Conservation (phyloP, 176 grass and related monocot genomes). For the Bothriochloa decipiens region DNA sequence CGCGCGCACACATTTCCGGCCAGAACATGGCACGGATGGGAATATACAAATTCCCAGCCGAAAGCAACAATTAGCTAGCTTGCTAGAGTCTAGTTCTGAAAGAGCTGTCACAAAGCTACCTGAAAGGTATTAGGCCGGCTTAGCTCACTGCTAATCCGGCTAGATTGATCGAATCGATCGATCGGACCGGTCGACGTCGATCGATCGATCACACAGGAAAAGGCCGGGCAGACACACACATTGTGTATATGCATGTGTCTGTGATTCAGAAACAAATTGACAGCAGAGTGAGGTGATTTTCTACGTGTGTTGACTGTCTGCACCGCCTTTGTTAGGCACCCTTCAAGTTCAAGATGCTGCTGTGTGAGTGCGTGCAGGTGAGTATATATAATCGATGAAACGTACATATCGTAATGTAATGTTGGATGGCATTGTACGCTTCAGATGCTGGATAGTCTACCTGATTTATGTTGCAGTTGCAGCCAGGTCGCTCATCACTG, state of each 20-base stretch:
- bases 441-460: no score
- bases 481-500: no score
- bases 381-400: no score
- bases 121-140: background rate
- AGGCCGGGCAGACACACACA: background rate
- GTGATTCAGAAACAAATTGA: constrained; percentile 4
- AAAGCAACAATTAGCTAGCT: constrained; percentile 16
- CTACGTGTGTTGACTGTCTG: background rate
- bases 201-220: background rate
- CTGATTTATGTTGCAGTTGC: no score
- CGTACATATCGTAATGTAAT: no score
- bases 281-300: background rate
- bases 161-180: constrained; percentile 4
- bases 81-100: background rate
- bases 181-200: background rate
- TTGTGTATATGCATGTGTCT: background rate
- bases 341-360: no score
- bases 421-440: no score
- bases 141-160: constrained; percentile 43
- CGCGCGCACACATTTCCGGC: constrained; percentile 9
- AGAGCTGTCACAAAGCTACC: background rate
- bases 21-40: constrained; percentile 5
- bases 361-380: no score
- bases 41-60: constrained; percentile 38
- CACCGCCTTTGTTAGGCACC: background rate